Evolutionary conservation across 2,329 filamentous ascomycete species (phyloP), one percentile per base, ranked within the genome.

Genomic region (Diaporthe sp.): DNA sequence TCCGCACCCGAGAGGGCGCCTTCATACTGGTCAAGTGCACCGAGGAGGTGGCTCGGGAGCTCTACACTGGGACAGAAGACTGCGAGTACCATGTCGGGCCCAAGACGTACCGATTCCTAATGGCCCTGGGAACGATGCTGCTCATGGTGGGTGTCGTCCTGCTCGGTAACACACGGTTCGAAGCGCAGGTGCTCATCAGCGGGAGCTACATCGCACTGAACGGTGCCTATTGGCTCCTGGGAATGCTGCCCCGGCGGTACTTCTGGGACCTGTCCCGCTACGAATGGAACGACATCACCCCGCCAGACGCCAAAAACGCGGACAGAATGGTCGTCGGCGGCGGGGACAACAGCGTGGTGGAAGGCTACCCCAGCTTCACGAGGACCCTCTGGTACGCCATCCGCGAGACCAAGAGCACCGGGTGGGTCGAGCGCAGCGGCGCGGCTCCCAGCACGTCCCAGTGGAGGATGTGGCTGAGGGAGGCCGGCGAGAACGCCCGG

Each of bases 111-210:
- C 87, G 88, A 28, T 80, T 85, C 0, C 85, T 92, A 10, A 91
- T 92, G 83, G 90, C 87, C 0, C 57, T 88, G 2, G 90, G 89
- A 47, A 93, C 91, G 12, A 86, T 90, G 12, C 78, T 92, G 37
- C 86, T 93, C 60, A 93, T 93, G 91, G 80, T 90, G 4, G 87
- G 88, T 1, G 90, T 93, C 15, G 89, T 93, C 17, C 82, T 92
- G 20, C 82, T 93, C 47, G 91, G 90, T 1, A 92, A 92, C 80
- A 91, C 90, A 81, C 87, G 86, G n/a, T 92, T 90, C 86, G 85
- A 87, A 60, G 88, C 89, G 76, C 91, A 93, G 81, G 87, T 90
- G 13, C 87, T 90, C 15, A 89, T 92, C 76, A 90, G 90, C 9
- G 85, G 83, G 3, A 85, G 87, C 1, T 93, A 93, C 78, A 89